These are phyloP conservation scores for Vigna angularis DNA, from an alignment of 306 rosid species.

Conservation along the genomic window DNA sequence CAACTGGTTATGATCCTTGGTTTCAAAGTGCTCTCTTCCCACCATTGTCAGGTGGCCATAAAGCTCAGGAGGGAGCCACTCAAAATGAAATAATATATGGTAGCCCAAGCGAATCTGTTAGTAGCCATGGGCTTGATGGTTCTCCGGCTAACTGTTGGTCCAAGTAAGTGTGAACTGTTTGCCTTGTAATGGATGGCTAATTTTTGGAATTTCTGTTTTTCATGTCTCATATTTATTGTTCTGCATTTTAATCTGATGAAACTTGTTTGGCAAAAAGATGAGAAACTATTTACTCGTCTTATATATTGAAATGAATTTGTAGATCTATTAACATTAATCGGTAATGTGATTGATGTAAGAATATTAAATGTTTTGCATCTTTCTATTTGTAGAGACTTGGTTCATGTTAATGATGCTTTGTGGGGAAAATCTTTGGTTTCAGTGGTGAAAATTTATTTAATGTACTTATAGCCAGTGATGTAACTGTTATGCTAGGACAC, in stretches of 20 bases:
- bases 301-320: too few species aligned
- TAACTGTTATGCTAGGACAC: too few species aligned
- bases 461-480: too few species aligned
- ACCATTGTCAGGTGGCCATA: conserved; percentile 67
- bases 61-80: conserved; percentile 64
- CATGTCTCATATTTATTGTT: conserved; percentile 27
- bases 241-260: conserved; percentile 32
- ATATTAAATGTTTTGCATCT: neutral
- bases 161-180: conserved; percentile 68
- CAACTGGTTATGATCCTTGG: conserved; percentile 86
- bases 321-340: too few species aligned
- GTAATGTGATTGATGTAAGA: too few species aligned
- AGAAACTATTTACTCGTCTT: too few species aligned
- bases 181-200: conserved; percentile 10
- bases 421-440: neutral
- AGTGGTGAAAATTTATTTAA: neutral
- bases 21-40: conserved; percentile 71
- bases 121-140: conserved; percentile 66
- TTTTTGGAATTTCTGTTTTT: conserved; percentile 31
- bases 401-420: too few species aligned
- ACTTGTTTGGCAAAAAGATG: neutral
- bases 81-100: conserved; percentile 74
- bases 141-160: conserved; percentile 77
- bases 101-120: conserved; percentile 66
- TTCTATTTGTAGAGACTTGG: conserved; percentile 14